Evolutionary conservation across 1,139 yeast genomes (phyloP), one percentile per base, ranked within the genome.

Genomic region (Suhomyces coccinellae): DNA sequence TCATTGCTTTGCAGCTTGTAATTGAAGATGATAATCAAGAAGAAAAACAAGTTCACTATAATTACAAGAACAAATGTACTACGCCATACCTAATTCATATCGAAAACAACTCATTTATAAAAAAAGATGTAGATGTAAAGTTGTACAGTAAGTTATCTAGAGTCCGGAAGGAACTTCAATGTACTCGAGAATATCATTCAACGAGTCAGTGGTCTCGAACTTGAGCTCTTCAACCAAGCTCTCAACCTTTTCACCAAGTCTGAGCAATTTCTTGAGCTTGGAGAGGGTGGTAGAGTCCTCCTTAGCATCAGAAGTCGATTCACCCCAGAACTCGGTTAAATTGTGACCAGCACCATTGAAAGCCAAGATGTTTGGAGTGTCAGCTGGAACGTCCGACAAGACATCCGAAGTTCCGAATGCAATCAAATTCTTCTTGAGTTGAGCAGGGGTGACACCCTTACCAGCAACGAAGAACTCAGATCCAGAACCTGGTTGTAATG

Each of bases 331-430:
- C 42, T 74, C 78, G 49, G 83, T 73, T 65, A 88, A 69, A 68
- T 85, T 85, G 66, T 82, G 82, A 57, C 96, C 97, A 53, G 85
- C 97, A 69, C 99, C 99, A 65, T 93, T 93, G 79, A 74, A 93
- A 44, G 91, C 91, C 69, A 93, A 80, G 51, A 85, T 70, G 72
- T 93, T 93, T 57, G 97, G 96, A 45, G 98, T 87, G 20, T 82
- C 91, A 28, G 69, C 78, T 54, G 95, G 95, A 54, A 91, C 73
- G 59, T 86, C 95, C 43, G 77, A 58, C 61, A 93, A 75, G 38
- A 76, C 73, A 54, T 77, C 81, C 62, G 80, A 76, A 40, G 97
- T 84, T 59, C 95, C 95, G 66, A 73, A 91, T 44, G 83, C 79
- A 60, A 91, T 78, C 65, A 93, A 71, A 69, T 87, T 87, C 79